These are phyloP conservation scores for Heliosperma pusillum DNA, from an alignment of 148 eudicot genomes.

Conservation along the genomic window DNA sequence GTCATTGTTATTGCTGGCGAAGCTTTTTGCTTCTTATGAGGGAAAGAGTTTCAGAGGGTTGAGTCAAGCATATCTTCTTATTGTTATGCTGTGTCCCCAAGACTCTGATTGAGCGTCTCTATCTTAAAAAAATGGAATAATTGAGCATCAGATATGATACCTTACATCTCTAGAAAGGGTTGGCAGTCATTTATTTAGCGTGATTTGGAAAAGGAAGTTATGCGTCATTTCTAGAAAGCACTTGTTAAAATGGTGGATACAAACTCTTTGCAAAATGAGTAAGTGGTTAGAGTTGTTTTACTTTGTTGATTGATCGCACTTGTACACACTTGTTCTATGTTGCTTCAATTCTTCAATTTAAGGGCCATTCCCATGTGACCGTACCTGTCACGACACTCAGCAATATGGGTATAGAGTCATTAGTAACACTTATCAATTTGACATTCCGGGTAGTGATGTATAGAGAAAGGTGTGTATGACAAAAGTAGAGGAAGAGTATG, in stretches of 20 bases:
- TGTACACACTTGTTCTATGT: too few relatives aligned
- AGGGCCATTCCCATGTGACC: too few relatives aligned
- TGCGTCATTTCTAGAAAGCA: not conserved
- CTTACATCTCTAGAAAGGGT: not conserved
- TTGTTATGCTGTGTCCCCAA: not conserved
- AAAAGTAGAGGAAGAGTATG: too few relatives aligned
- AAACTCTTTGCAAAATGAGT: not conserved
- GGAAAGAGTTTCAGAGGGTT: not conserved
- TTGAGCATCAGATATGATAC: not conserved
- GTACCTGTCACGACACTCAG: too few relatives aligned
- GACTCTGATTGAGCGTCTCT: not conserved
- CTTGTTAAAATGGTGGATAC: too few relatives aligned
- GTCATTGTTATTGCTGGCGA: not conserved
- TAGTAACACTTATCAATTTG: too few relatives aligned
- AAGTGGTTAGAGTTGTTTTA: not conserved
- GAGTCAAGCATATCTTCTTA: not conserved
- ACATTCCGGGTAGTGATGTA: too few relatives aligned
- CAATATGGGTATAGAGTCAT: too few relatives aligned
- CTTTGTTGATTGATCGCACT: not conserved
- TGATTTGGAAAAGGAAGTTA: not conserved
- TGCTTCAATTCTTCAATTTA: too few relatives aligned
- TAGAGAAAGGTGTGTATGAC: too few relatives aligned
- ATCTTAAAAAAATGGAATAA: not conserved
- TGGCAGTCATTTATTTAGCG: not conserved
- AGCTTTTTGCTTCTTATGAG: not conserved